These are phyloP conservation scores for Aquilaria malaccensis DNA, from an alignment of 345 rosid genomes.

Conservation along the genomic window DNA sequence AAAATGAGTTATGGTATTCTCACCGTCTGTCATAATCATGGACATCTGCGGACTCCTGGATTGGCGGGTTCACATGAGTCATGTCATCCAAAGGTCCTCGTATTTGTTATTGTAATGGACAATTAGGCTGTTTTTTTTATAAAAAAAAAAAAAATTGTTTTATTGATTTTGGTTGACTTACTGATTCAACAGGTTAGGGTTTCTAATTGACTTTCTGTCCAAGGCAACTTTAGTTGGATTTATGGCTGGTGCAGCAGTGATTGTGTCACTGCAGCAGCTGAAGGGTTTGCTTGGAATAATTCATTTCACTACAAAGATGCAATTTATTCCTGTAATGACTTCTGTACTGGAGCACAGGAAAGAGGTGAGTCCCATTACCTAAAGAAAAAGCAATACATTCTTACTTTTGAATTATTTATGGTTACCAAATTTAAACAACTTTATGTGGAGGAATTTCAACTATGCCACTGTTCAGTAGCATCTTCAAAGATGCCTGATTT, in stretches of 20 bases:
- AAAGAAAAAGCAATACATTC: slow-evolving; percentile 4
- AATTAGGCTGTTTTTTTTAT: background rate
- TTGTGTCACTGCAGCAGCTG: slow-evolving; percentile 89
- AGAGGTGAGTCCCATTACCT: slow-evolving; percentile 41
- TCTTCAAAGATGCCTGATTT: slow-evolving; percentile 5
- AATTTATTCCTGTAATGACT: slow-evolving; percentile 62
- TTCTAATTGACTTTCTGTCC: slow-evolving; percentile 89
- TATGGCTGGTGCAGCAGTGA: slow-evolving; percentile 97
- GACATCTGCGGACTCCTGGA: no score
- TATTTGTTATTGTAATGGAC: no score
- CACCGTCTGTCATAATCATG: no score
- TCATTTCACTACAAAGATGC: slow-evolving; percentile 92
- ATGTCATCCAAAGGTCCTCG: no score
- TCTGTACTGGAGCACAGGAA: slow-evolving; percentile 48
- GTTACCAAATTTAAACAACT: background rate
- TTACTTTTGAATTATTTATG: background rate
- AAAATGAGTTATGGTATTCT: no score
- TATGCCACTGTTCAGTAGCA: background rate
- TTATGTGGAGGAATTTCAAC: slow-evolving; percentile 6
- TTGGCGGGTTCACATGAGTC: no score
- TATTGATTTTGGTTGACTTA: slow-evolving; percentile 6
- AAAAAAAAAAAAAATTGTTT: background rate
- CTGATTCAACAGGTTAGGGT: slow-evolving; percentile 66
- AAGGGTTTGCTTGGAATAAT: slow-evolving; percentile 94
- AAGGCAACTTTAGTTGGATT: slow-evolving; percentile 94